Percentiles rank a stretch among this genome's conserved stretches.
Evolutionary conservation across 768 basidiomycete genomes (phyloP).

Genomic region (Boletales sp.): DNA sequence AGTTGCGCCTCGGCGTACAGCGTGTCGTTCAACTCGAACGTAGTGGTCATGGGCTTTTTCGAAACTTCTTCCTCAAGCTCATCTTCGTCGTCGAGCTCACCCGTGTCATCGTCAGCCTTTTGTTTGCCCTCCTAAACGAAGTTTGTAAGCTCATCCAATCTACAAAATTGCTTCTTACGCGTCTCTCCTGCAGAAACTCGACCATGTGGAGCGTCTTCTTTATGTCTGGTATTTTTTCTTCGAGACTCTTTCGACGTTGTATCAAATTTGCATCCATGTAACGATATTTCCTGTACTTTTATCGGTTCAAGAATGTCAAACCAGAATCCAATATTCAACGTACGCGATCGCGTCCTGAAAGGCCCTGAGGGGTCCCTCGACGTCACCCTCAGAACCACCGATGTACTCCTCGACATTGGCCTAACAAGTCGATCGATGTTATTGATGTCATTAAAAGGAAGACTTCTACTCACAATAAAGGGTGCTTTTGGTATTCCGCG

Average conservation of each 20-base stretch:
- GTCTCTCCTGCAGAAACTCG: constrained; percentile 67
- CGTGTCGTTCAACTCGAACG: constrained; percentile 96
- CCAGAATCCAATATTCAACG: constrained; percentile 28
- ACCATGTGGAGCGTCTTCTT: constrained; percentile 90
- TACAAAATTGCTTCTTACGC: constrained; percentile 42
- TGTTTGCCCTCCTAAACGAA: constrained; percentile 55
- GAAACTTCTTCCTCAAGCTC: constrained; percentile 35
- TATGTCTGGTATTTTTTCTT: constrained; percentile 97
- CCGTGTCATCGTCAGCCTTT: constrained; percentile 31
- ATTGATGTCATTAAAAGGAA: neutral
- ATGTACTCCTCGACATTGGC: constrained; percentile 85
- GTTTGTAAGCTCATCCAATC: neutral
- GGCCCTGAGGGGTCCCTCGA: constrained; percentile 71
- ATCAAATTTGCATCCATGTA: constrained; percentile 92
- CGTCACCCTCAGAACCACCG: constrained; percentile 70
- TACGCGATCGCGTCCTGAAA: constrained; percentile 96
- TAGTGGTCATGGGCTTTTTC: constrained; percentile 64
- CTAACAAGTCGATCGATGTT: constrained; percentile 38
- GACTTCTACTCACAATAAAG: constrained; percentile 70
- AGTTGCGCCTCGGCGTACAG: constrained; percentile 89
- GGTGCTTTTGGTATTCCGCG: constrained; percentile 94
- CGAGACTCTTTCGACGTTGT: constrained; percentile 72
- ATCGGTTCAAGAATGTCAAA: constrained; percentile 14
- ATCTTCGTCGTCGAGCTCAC: constrained; percentile 58
- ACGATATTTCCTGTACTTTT: constrained; percentile 82